Evolutionary conservation across 805 yeast genomes (phyloP).

Genomic region (Ogataea pignaliae): DNA sequence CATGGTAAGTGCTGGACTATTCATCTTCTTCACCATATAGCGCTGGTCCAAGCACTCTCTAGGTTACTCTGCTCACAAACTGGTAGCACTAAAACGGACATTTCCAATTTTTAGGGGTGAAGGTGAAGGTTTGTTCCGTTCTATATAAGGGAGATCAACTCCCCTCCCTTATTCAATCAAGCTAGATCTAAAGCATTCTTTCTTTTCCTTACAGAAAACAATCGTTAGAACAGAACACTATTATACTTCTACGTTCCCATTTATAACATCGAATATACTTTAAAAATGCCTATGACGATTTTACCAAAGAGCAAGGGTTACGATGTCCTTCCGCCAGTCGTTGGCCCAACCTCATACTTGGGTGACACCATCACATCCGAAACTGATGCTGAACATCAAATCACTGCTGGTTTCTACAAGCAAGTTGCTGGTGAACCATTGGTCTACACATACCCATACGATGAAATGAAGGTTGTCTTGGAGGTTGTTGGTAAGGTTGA

Average conservation of each 20-base stretch:
- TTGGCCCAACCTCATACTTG: constrained; percentile 60
- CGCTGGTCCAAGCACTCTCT: no score
- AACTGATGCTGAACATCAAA: constrained; percentile 51
- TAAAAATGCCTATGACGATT: constrained; percentile 51
- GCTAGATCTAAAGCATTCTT: no score
- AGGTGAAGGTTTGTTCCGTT: no score
- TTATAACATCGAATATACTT: not conserved
- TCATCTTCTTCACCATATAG: no score
- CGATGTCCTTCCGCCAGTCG: constrained; percentile 50
- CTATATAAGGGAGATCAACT: no score
- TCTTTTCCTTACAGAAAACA: no score
- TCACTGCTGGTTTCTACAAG: constrained; percentile 63
- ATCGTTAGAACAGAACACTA: not conserved
- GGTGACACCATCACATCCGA: constrained; percentile 59
- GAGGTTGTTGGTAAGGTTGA: constrained; percentile 60
- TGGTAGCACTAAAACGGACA: no score
- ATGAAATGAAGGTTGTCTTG: constrained; percentile 63
- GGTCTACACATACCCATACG: constrained; percentile 57
- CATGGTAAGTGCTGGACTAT: no score
- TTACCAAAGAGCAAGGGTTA: constrained; percentile 49
- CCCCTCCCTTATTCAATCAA: no score
- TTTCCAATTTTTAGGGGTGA: no score
- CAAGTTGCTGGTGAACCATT: constrained; percentile 64
- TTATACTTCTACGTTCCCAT: not conserved
- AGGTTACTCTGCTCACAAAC: no score